A percentile compares a stretch with the other conserved stretches of the same genome.
phyloP scores from a whole-genome alignment of 306 rosid genomes.

The Amphicarpaea edgeworthii region DNA sequence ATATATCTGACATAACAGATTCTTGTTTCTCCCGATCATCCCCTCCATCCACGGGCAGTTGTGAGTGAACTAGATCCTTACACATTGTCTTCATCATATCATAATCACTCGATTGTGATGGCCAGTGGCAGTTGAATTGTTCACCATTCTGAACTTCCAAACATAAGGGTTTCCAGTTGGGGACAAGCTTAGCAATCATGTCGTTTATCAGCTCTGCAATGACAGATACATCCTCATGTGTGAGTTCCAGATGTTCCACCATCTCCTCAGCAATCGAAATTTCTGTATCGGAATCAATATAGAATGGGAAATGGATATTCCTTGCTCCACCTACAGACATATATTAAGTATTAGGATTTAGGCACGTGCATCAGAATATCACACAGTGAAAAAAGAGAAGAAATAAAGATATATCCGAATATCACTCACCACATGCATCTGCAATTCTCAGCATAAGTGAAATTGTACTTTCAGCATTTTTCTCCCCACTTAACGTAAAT shows the following conservation, averaged over 20 bases:
- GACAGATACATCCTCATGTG: slow-evolving; percentile 60
- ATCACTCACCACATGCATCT: slow-evolving; percentile 66
- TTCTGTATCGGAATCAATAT: slow-evolving; percentile 73
- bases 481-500: slow-evolving; percentile 72
- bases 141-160: slow-evolving; percentile 43
- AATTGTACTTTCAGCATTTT: slow-evolving; percentile 57
- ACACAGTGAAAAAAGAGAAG: slow-evolving; percentile 28
- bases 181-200: slow-evolving; percentile 65
- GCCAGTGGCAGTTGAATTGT: slow-evolving; percentile 47
- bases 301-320: slow-evolving; percentile 86
- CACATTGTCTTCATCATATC: slow-evolving; percentile 32
- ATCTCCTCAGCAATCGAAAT: slow-evolving; percentile 87
- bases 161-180: slow-evolving; percentile 61
- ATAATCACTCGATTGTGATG: slow-evolving; percentile 36
- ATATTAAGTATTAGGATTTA: slow-evolving; percentile 41
- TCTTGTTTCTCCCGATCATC: slow-evolving; percentile 61
- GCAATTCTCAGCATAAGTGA: slow-evolving; percentile 66
- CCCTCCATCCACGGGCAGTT: slow-evolving; percentile 46
- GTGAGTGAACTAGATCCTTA: slow-evolving; percentile 43
- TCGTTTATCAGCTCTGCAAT: slow-evolving; percentile 73
- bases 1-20: slow-evolving; percentile 61
- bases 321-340: slow-evolving; percentile 68
- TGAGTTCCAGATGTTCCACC: slow-evolving; percentile 83
- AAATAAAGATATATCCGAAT: neutral
- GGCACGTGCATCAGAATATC: neutral